Base-by-base conservation (phyloP, 441 rosid species). In the Populus hybrid region DNA sequence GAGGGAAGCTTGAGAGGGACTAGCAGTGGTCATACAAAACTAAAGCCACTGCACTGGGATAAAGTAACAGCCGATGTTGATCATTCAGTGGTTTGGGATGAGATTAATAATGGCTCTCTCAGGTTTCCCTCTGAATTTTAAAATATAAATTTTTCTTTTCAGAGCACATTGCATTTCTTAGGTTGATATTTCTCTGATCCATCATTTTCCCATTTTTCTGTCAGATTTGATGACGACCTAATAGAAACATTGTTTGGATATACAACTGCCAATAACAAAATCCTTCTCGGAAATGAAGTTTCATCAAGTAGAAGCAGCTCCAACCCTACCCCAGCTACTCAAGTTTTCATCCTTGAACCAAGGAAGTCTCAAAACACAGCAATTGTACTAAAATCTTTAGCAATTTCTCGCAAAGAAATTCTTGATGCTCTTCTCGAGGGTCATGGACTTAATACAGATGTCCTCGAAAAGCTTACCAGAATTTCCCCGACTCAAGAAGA, bases 31-130 rank as follows among this genome's bases (percentile, higher is more conserved):
- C 84, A 75, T 69, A 72, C 82, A 79, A 90, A 88, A 85, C 85
- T 86, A 74, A 86, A 86, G 80, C 91, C 95, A 38, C 79, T 90
- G 84, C 91, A 88, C 70, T 88, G 95, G 95, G 95, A 91, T 74
- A 91, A 91, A 81, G 85, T 91, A 36, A 72, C 77, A 64, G 84
- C 87, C 18, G 77, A 86, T 75, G 79, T 85, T 38, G 92, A 87
- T 42, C 90, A 87, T 80, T 91, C 91, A 35, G 75, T 91, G 88
- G 93, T 91, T 70, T 91, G 95, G 95, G 84, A 91, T 83, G 83
- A 89, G 76, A 86, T 91, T 46, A 80, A 84, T 20, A 81, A 84
- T 10, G 93, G 93, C 24, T 88, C 93, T 65, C 83, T 89, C 68
- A 86, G 88, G 93, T 90, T 82, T 73, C 26, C 70, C 14, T 69